Conservation (phyloP, 352 stramenopile species). For the Phytophthora quininea region DNA sequence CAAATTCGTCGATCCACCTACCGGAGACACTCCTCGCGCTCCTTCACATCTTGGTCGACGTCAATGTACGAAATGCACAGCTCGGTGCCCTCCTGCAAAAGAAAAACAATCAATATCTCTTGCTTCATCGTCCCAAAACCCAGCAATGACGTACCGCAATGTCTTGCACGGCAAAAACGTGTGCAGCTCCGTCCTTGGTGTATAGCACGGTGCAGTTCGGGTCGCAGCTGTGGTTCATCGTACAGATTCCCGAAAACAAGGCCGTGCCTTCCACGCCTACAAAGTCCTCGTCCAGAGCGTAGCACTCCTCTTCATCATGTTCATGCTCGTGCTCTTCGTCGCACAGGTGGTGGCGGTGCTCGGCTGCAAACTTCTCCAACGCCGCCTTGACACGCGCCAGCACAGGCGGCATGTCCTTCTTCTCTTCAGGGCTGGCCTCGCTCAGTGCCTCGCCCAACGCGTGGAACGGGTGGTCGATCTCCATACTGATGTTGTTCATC, state of each 20-base stretch:
- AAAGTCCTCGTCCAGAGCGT: constrained; percentile 83
- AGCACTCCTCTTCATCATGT: constrained; percentile 51
- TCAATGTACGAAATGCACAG: constrained; percentile 97
- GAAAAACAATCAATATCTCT: constrained; percentile 13
- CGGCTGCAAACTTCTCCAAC: constrained; percentile 70
- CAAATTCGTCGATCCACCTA: constrained; percentile 27
- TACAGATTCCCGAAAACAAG: constrained; percentile 92
- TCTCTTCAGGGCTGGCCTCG: constrained; percentile 60
- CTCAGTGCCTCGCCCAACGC: constrained; percentile 66
- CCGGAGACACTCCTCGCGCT: constrained; percentile 82
- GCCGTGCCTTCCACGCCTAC: constrained; percentile 95
- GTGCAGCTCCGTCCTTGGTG: constrained; percentile 72
- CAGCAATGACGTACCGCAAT: constrained; percentile 48
- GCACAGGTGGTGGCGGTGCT: constrained; percentile 56
- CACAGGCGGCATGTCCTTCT: constrained; percentile 67
- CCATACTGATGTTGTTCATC: constrained; percentile 97
- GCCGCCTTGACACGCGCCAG: constrained; percentile 69
- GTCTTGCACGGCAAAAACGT: constrained; percentile 76
- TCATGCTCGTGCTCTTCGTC: constrained; percentile 58
- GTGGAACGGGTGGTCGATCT: constrained; percentile 87
- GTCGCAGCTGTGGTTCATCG: constrained; percentile 97
- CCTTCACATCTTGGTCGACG: constrained; percentile 72
- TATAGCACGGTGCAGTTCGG: constrained; percentile 93
- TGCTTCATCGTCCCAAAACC: background rate
- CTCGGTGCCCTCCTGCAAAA: constrained; percentile 86